Conservation (phyloP, 2,329 filamentous ascomycete species). For the Colletotrichum echinochloae region DNA sequence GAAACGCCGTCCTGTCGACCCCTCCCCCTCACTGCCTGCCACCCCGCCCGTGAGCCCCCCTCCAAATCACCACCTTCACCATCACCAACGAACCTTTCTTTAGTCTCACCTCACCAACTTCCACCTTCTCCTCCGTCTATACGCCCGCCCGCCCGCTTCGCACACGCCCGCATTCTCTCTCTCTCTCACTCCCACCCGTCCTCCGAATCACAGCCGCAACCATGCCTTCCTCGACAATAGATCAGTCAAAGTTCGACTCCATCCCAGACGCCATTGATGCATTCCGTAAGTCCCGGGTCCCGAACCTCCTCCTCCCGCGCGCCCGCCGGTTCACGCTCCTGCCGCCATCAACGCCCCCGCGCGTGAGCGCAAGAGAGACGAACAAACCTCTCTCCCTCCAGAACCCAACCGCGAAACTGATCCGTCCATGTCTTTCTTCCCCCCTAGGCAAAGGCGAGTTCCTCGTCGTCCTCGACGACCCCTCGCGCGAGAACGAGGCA, state of each 20-base stretch:
- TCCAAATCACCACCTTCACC: conserved; percentile 1
- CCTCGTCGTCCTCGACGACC: conserved; percentile 93
- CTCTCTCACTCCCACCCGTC: background rate
- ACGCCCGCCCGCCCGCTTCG: background rate
- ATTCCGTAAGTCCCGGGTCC: conserved; percentile 64
- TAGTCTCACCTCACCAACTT: conserved; percentile 5
- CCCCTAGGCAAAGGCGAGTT: conserved; percentile 82
- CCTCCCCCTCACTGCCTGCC: conserved; percentile 26
- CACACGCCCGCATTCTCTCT: background rate
- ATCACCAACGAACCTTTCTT: background rate
- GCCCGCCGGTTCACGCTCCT: conserved; percentile 21
- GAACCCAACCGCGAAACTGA: background rate
- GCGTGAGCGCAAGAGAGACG: background rate
- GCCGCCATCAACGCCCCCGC: background rate
- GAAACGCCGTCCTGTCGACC: conserved; percentile 9
- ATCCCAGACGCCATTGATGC: conserved; percentile 74
- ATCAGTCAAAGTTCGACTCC: conserved; percentile 68
- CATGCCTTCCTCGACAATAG: conserved; percentile 66
- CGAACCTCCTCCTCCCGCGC: conserved; percentile 11
- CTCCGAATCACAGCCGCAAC: conserved; percentile 25
- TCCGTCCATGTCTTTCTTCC: conserved; percentile 13
- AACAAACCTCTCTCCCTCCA: background rate
- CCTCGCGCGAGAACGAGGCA: conserved; percentile 95
- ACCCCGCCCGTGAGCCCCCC: background rate
- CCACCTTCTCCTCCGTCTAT: background rate